These are phyloP conservation scores for Ascochyta viciae-villosae DNA, from an alignment of 2,329 filamentous ascomycete species.

Conservation along the genomic window DNA sequence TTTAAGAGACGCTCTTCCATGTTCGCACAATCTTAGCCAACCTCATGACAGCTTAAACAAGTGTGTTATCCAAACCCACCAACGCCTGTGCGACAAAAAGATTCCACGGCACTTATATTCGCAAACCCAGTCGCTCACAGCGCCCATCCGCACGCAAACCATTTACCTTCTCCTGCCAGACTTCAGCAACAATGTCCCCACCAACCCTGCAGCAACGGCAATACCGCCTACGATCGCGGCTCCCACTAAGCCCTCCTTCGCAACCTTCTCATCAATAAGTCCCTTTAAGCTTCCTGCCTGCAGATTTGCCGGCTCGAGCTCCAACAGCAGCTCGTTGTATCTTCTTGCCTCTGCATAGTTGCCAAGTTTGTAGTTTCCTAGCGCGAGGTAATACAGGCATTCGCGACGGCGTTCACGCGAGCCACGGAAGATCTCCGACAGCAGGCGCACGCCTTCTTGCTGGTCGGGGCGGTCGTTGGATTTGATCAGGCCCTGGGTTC, in stretches of 20 bases:
- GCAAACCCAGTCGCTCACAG: not conserved
- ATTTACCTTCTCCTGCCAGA: constrained; percentile 59
- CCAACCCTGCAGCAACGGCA: constrained; percentile 89
- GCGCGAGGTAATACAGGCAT: constrained; percentile 96
- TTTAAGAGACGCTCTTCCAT: not conserved
- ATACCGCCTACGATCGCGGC: constrained; percentile 94
- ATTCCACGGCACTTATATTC: not conserved
- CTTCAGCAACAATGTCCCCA: constrained; percentile 85
- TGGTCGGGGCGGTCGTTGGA: constrained; percentile 84
- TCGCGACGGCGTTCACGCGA: constrained; percentile 92
- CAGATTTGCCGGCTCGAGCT: constrained; percentile 89
- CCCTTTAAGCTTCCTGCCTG: constrained; percentile 86
- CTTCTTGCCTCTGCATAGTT: constrained; percentile 94
- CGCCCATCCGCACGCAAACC: not conserved
- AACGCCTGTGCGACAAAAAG: constrained; percentile 36
- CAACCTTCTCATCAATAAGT: constrained; percentile 94
- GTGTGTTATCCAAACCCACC: constrained; percentile 27
- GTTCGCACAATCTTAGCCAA: constrained; percentile 20
- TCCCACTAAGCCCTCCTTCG: constrained; percentile 90
- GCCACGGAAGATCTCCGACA: constrained; percentile 95
- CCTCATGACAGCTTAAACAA: not conserved
- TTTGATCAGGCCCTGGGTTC: constrained; percentile 85
- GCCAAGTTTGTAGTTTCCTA: constrained; percentile 97
- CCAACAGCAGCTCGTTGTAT: constrained; percentile 91
- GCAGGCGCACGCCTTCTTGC: constrained; percentile 90